Evolutionary conservation across 257 asterid species (phyloP).

Genomic region (Schizonepeta tenuifolia): DNA sequence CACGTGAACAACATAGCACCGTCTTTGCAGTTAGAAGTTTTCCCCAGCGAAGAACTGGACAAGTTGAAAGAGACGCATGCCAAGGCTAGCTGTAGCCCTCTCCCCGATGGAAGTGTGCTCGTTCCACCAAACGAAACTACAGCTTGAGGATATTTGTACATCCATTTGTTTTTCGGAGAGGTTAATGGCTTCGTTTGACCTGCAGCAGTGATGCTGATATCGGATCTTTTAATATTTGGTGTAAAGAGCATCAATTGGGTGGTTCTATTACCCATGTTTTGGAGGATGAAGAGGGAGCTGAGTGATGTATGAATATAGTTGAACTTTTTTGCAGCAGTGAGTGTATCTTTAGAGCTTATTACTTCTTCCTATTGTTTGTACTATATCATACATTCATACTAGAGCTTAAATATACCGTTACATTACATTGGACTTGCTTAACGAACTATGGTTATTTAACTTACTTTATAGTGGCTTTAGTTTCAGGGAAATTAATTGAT

Average conservation of each 20-base stretch:
- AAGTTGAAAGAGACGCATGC: slow-evolving; percentile 50
- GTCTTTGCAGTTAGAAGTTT: slow-evolving; percentile 69
- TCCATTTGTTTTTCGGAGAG: not conserved
- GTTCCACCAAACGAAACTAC: slow-evolving; percentile 67
- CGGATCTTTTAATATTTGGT: slow-evolving; percentile 9
- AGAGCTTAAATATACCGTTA: slow-evolving; percentile 37
- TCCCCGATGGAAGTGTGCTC: slow-evolving; percentile 52
- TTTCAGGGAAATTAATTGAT: no score
- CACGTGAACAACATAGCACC: slow-evolving; percentile 72
- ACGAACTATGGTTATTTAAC: slow-evolving; percentile 12
- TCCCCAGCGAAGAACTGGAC: slow-evolving; percentile 68
- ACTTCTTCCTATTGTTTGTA: slow-evolving; percentile 39
- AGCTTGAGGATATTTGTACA: slow-evolving; percentile 40
- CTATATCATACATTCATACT: slow-evolving; percentile 32
- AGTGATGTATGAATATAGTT: slow-evolving; percentile 11
- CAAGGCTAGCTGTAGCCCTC: slow-evolving; percentile 53
- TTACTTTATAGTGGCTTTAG: no score
- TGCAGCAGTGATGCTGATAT: slow-evolving; percentile 9
- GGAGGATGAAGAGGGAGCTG: slow-evolving; percentile 11
- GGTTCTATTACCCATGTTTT: slow-evolving; percentile 20
- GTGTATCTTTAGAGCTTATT: slow-evolving; percentile 33
- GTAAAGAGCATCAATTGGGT: slow-evolving; percentile 21
- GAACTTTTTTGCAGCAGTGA: slow-evolving; percentile 38
- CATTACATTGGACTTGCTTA: slow-evolving; percentile 39
- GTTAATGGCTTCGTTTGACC: not conserved